Conservation (phyloP, 2,329 filamentous ascomycete species). For the Aspergillus flavus region DNA sequence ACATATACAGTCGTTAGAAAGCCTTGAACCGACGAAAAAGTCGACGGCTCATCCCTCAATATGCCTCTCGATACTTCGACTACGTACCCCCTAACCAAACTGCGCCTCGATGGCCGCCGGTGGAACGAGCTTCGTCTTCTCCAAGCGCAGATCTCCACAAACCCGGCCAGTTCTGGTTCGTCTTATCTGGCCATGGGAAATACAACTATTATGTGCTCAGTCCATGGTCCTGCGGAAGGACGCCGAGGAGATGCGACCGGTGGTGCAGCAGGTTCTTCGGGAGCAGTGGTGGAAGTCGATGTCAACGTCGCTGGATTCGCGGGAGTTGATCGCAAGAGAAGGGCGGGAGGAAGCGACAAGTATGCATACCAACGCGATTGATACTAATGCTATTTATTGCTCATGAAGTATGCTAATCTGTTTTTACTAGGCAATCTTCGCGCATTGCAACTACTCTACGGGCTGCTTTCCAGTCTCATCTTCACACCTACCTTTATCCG, state of each 20-base stretch:
- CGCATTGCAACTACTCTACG: slow-evolving; percentile 66
- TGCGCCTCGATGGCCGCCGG: slow-evolving; percentile 79
- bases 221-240: slow-evolving; percentile 80
- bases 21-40: not conserved
- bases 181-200: slow-evolving; percentile 96
- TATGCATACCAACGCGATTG: slow-evolving; percentile 46
- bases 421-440: slow-evolving; percentile 65
- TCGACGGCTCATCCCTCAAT: slow-evolving; percentile 20
- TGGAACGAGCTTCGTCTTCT: slow-evolving; percentile 97
- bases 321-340: slow-evolving; percentile 79
- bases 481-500: slow-evolving; percentile 87
- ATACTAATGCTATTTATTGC: not conserved
- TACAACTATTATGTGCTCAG: slow-evolving; percentile 92
- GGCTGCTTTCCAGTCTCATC: slow-evolving; percentile 72
- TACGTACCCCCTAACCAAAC: slow-evolving; percentile 82
- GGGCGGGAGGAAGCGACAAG: slow-evolving; percentile 73
- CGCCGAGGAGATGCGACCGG: slow-evolving; percentile 52
- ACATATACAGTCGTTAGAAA: not conserved
- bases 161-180: slow-evolving; percentile 88
- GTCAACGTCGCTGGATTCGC: slow-evolving; percentile 87
- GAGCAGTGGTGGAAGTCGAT: slow-evolving; percentile 74
- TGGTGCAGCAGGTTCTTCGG: slow-evolving; percentile 49
- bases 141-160: slow-evolving; percentile 86
- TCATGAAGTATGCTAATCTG: not conserved
- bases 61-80: slow-evolving; percentile 97